phyloP scores from a whole-genome alignment of 306 rosid species.

The Lupinus albus region DNA sequence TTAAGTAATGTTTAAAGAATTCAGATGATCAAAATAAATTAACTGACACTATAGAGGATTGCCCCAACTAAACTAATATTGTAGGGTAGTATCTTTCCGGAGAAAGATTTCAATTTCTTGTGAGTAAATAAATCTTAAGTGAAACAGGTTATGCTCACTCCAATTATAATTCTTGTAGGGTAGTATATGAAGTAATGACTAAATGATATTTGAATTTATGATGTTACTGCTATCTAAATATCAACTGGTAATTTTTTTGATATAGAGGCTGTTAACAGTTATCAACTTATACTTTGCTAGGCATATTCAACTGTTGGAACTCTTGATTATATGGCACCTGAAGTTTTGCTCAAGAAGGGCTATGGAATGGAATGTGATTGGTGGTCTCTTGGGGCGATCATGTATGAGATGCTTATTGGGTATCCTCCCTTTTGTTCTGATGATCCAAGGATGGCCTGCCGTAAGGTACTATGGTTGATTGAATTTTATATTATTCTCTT shows the following conservation, averaged over 20 bases:
- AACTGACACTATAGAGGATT: background rate
- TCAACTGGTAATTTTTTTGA: slow-evolving; percentile 9
- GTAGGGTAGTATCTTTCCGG: background rate
- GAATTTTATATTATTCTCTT: slow-evolving; percentile 33
- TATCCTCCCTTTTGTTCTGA: slow-evolving; percentile 99
- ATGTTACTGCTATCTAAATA: slow-evolving; percentile 22
- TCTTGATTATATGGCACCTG: slow-evolving; percentile 99
- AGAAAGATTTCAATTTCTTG: slow-evolving; percentile 33
- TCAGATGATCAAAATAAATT: slow-evolving; percentile 22
- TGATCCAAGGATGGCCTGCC: slow-evolving; percentile 97
- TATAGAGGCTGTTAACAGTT: slow-evolving; percentile 18
- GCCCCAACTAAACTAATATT: background rate
- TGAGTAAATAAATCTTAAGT: slow-evolving; percentile 2
- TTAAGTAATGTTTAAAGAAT: slow-evolving; percentile 7
- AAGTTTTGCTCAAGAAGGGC: slow-evolving; percentile 94
- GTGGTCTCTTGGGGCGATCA: slow-evolving; percentile 99
- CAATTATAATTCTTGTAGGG: slow-evolving; percentile 64
- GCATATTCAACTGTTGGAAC: slow-evolving; percentile 99
- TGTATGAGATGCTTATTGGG: slow-evolving; percentile 99
- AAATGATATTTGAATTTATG: slow-evolving; percentile 13
- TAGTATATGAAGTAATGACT: slow-evolving; percentile 18
- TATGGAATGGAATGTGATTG: slow-evolving; percentile 99
- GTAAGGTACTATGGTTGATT: slow-evolving; percentile 67
- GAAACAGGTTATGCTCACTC: slow-evolving; percentile 38
- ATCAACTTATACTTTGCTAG: slow-evolving; percentile 47